Conservation (phyloP, 1,284 basidiomycete species). For the Marasmius tenuissimus region DNA sequence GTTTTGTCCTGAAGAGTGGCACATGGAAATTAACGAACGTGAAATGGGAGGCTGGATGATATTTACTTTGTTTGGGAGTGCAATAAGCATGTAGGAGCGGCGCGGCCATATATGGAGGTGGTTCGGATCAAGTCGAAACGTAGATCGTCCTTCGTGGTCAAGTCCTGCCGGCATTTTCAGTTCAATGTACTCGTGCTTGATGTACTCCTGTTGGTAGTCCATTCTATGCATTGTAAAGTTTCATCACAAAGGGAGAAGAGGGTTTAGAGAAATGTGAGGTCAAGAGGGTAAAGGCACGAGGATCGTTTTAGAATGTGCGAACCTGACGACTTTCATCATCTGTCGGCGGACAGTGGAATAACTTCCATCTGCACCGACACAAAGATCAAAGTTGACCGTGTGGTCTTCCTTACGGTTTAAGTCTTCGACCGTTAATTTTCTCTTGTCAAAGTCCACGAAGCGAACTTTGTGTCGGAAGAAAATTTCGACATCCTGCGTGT, state of each 20-base stretch:
- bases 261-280: conserved; percentile 12
- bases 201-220: conserved; percentile 93
- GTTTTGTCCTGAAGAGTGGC: conserved; percentile 63
- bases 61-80: conserved; percentile 90
- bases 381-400: conserved; percentile 71
- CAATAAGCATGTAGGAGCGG: conserved; percentile 98
- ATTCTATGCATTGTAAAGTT: conserved; percentile 86
- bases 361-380: conserved; percentile 88
- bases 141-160: conserved; percentile 56
- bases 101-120: conserved; percentile 99
- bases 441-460: conserved; percentile 72
- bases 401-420: conserved; percentile 42
- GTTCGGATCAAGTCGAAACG: conserved; percentile 87
- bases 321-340: conserved; percentile 90
- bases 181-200: conserved; percentile 95
- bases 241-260: conserved; percentile 5
- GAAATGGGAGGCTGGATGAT: conserved; percentile 18
- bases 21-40: conserved; percentile 18
- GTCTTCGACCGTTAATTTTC: conserved; percentile 51
- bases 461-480: conserved; percentile 84
- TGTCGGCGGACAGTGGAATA: conserved; percentile 84
- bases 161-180: conserved; percentile 88
- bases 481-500: conserved; percentile 63
- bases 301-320: conserved; percentile 31
- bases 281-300: conserved; percentile 13